Conservation (phyloP, 108 stramenopile species). For the Skeletonema potamos region DNA sequence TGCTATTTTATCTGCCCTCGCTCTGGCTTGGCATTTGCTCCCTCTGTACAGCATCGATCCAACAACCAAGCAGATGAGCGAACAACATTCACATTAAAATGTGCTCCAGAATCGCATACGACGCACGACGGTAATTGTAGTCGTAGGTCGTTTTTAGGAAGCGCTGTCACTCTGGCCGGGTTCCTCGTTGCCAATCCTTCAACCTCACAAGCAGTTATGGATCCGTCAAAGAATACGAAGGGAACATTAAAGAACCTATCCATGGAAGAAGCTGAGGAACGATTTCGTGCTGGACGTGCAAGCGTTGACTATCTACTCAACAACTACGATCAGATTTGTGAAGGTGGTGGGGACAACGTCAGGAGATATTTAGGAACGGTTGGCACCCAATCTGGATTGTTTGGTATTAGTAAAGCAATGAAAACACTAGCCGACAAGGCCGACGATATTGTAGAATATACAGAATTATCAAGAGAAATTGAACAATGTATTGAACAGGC, state of each 20-base stretch:
- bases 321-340: conserved; percentile 50
- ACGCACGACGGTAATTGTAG: not conserved
- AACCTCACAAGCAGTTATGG: conserved; percentile 2
- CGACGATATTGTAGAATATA: conserved; percentile 60
- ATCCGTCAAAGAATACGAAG: not conserved
- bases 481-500: conserved; percentile 40
- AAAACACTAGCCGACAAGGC: conserved; percentile 48
- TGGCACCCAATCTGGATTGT: conserved; percentile 44
- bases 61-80: not conserved
- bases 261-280: conserved; percentile 35
- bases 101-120: not conserved
- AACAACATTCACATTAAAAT: not conserved
- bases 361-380: conserved; percentile 69
- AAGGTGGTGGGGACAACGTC: conserved; percentile 70
- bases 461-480: conserved; percentile 43
- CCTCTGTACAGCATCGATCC: not conserved
- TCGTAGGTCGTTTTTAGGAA: not conserved
- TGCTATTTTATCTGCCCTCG: not conserved
- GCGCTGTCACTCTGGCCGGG: not conserved
- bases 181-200: not conserved
- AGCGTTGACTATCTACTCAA: conserved; percentile 46
- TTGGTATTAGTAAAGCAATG: conserved; percentile 54
- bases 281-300: conserved; percentile 45
- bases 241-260: conserved; percentile 28
- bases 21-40: not conserved